Evolutionary conservation across 169 alveolate species (phyloP).

Genomic region (Plasmodium relictum): DNA sequence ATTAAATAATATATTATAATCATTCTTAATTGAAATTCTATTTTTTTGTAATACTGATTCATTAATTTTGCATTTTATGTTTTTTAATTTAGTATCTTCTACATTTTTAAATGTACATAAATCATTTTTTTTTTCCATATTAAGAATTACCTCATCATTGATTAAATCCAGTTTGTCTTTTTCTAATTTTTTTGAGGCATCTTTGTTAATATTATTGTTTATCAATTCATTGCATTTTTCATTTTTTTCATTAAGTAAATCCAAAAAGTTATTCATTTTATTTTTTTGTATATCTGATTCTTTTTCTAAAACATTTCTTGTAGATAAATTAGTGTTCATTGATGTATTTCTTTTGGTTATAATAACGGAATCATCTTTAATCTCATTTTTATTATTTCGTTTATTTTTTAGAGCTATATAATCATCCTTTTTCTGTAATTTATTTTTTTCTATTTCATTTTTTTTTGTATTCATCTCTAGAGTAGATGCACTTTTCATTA

Average conservation of each 20-base stretch:
- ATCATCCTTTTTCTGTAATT: not conserved
- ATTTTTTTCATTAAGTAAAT: not conserved
- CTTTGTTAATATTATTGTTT: not conserved
- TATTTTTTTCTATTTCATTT: not conserved
- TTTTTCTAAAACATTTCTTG: slow-evolving; percentile 1
- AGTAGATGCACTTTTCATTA: slow-evolving; percentile 2
- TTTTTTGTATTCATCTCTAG: not conserved
- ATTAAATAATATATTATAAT: no score
- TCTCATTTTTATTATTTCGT: not conserved
- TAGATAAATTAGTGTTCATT: not conserved
- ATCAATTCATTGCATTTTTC: not conserved
- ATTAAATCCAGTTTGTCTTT: no score
- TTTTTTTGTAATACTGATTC: no score
- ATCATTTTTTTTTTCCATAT: not conserved
- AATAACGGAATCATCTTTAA: not conserved
- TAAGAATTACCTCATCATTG: not conserved
- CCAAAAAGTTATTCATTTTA: not conserved
- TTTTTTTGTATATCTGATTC: not conserved
- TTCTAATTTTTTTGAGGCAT: not conserved
- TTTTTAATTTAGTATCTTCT: not conserved
- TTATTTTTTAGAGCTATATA: not conserved
- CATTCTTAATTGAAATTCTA: no score
- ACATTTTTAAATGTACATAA: not conserved
- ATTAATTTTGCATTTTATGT: no score
- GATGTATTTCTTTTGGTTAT: slow-evolving; percentile 22